Evolutionary conservation across 768 basidiomycete species (phyloP), one percentile per base, ranked within the genome.

Genomic region (Mycena leptocephala): DNA sequence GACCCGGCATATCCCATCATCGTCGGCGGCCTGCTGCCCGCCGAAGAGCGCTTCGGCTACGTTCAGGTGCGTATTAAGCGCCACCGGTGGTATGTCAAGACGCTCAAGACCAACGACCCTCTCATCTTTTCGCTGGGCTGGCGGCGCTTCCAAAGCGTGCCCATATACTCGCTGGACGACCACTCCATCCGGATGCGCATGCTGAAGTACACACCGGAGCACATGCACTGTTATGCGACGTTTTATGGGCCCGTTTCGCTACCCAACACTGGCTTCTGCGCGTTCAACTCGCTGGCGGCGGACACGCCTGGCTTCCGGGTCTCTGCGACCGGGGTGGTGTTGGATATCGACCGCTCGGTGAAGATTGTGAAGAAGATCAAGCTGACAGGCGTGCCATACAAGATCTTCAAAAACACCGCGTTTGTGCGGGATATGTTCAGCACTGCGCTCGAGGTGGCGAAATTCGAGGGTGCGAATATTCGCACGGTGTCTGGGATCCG

Each of bases 161-260:
- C 98, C 2, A 94, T 99, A 77, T 99, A 99, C 85, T 97, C 97
- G 24, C 88, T 99, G 26, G 98, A 99, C 83, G 98, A 99, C 85
- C 97, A 98, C 82, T 96, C 95, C 13, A 98, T 99, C 79, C 95
- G 98, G 22, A 98, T 99, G 94, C 96, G 98, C 41, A 95, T 99
- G 94, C 95, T 99, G 87, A 99, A 99, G 86, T 99, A 99, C 83
- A 99, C 98, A 0, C 98, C 98, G 0, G 98, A 99, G 86, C 98
- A 99, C 82, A 99, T 98, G 98, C 98, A 99, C 83, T 99, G 98
- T 81, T 98, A 94, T 81, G 98, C 97, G 3, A 98, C 97, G 3
- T 98, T 99, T 85, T 99, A 97, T 81, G 98, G 97, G 0, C 98
- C 98, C 9, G 93, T 96, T 26, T 88, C 96, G 3, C 87, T 96